Percentiles rank a stretch among this genome's conserved stretches.
phyloP scores from a whole-genome alignment of 345 rosid species.

The Leavenworthia alabamica region DNA sequence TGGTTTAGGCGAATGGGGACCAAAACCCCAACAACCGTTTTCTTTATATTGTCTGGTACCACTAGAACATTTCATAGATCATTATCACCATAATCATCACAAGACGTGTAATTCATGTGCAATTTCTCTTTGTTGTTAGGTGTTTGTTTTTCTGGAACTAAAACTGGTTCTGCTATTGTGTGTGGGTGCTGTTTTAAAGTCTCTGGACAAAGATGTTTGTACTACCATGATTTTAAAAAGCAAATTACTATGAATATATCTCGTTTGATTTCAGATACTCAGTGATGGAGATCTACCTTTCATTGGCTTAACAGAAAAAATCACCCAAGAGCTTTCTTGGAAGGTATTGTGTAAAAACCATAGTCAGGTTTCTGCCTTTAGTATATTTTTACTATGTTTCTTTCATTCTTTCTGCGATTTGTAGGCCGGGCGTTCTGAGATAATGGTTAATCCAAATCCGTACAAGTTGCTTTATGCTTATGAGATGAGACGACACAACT shows the following conservation, averaged over 20 bases:
- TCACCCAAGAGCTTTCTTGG: conserved; percentile 90
- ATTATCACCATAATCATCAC: background rate
- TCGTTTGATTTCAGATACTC: conserved; percentile 48
- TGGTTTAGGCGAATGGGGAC: background rate
- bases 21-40: background rate
- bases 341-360: conserved; percentile 51
- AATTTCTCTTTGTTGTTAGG: conserved; percentile 3
- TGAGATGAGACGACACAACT: conserved; percentile 85
- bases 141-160: conserved; percentile 4
- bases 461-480: conserved; percentile 92
- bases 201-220: conserved; percentile 1
- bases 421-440: conserved; percentile 80
- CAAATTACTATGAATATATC: background rate
- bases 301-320: conserved; percentile 77
- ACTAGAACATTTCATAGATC: background rate
- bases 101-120: background rate
- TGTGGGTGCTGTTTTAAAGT: conserved; percentile 9
- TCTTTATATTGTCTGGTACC: background rate
- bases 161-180: conserved; percentile 6
- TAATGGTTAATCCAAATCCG: conserved; percentile 66
- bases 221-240: conserved; percentile 4
- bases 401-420: conserved; percentile 19
- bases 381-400: background rate
- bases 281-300: conserved; percentile 85
- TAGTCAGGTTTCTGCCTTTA: conserved; percentile 5